Conservation (phyloP, 1,284 basidiomycete genomes). For the Earliella scabrosa region DNA sequence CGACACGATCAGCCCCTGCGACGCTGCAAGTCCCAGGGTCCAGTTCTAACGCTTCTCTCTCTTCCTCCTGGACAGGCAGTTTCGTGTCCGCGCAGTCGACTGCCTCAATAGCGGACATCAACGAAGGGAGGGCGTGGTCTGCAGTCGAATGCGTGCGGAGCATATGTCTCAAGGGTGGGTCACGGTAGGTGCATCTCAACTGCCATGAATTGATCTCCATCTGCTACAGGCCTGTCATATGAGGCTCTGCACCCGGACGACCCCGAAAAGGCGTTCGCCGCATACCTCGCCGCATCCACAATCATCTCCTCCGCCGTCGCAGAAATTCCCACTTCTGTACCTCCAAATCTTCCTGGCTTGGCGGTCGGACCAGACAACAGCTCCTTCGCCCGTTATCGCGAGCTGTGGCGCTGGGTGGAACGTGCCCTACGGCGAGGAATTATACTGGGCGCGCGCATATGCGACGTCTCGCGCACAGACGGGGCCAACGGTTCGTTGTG, state of each 20-base stretch:
- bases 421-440: slow-evolving; percentile 72
- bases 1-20: slow-evolving; percentile 45
- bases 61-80: slow-evolving; percentile 51
- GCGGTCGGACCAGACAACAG: slow-evolving; percentile 45
- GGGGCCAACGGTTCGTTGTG: slow-evolving; percentile 49
- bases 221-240: slow-evolving; percentile 50
- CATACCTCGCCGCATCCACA: slow-evolving; percentile 59
- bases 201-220: background rate
- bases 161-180: slow-evolving; percentile 69
- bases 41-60: slow-evolving; percentile 44
- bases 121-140: slow-evolving; percentile 68
- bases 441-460: slow-evolving; percentile 55
- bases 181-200: background rate
- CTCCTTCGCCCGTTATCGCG: slow-evolving; percentile 66
- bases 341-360: slow-evolving; percentile 32
- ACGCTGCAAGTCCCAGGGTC: slow-evolving; percentile 41
- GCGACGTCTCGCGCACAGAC: slow-evolving; percentile 38
- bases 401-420: slow-evolving; percentile 83
- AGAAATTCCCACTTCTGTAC: slow-evolving; percentile 49
- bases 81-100: slow-evolving; percentile 46
- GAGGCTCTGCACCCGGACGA: slow-evolving; percentile 54
- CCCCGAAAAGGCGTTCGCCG: slow-evolving; percentile 50
- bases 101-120: slow-evolving; percentile 51
- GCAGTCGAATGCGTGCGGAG: slow-evolving; percentile 67
- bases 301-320: slow-evolving; percentile 55